Conservation (phyloP, 495 filamentous ascomycete genomes). For the Platismatia glauca region DNA sequence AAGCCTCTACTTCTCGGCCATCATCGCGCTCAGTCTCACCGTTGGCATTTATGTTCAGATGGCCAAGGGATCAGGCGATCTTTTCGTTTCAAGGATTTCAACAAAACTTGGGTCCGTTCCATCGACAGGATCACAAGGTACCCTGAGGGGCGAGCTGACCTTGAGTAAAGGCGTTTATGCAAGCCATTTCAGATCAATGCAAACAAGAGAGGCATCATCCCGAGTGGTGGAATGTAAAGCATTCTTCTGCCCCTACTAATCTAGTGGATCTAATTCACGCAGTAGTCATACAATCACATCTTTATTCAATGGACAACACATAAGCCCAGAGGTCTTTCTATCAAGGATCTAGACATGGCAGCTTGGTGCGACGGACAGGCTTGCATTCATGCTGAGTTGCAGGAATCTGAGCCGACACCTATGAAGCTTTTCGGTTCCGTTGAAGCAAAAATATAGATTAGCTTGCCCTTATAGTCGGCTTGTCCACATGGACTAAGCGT, state of each 20-base stretch:
- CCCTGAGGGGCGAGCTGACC: neutral
- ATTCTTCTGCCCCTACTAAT: neutral
- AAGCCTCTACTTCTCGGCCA: conserved; percentile 10
- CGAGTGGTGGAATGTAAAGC: conserved; percentile 52
- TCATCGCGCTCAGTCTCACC: conserved; percentile 21
- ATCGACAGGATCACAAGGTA: neutral
- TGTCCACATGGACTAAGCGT: neutral
- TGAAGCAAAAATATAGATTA: neutral
- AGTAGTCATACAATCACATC: conserved; percentile 50
- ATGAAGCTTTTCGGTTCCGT: neutral
- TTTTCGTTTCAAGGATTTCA: conserved; percentile 56
- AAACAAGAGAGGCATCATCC: conserved; percentile 51
- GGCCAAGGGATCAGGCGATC: conserved; percentile 47
- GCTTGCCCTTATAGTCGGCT: neutral
- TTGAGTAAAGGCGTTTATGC: conserved; percentile 48
- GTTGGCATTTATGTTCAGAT: conserved; percentile 18
- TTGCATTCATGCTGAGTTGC: conserved; percentile 40
- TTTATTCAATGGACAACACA: no score
- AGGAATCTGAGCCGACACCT: conserved; percentile 20
- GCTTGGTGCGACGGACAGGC: conserved; percentile 48
- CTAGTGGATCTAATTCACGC: conserved; percentile 1
- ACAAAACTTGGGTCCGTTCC: conserved; percentile 49
- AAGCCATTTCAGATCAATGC: conserved; percentile 46
- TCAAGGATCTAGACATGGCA: conserved; percentile 49
- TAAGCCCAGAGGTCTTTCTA: conserved; percentile 45